Conservation (phyloP, 1,284 basidiomycete species). For the Ganoderma leucocontextum region DNA sequence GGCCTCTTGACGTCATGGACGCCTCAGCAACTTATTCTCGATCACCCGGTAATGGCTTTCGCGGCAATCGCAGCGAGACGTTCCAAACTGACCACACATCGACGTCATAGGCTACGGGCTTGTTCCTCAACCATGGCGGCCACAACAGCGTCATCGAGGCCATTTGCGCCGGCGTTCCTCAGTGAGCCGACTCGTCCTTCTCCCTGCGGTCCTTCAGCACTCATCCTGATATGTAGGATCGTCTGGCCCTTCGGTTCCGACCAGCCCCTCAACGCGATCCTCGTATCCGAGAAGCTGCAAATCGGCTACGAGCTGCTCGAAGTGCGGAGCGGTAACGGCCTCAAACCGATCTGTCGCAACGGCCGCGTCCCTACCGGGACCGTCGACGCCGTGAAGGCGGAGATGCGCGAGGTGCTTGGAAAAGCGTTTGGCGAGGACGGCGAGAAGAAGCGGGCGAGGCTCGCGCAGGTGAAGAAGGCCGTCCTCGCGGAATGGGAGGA, state of each 20-base stretch:
- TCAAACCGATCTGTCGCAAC: slow-evolving; percentile 33
- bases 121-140: slow-evolving; percentile 37
- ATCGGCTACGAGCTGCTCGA: slow-evolving; percentile 42
- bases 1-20: slow-evolving; percentile 31
- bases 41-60: slow-evolving; percentile 29
- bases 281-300: slow-evolving; percentile 20
- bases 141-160: slow-evolving; percentile 36
- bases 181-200: slow-evolving; percentile 18
- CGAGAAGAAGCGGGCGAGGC: slow-evolving; percentile 28
- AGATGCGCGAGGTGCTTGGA: slow-evolving; percentile 27
- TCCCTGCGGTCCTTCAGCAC: background rate
- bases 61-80: background rate
- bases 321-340: slow-evolving; percentile 35
- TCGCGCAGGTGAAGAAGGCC: slow-evolving; percentile 20
- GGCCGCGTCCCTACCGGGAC: slow-evolving; percentile 30
- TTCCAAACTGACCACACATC: background rate
- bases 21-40: slow-evolving; percentile 36
- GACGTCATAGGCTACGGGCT: slow-evolving; percentile 30
- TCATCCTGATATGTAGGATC: slow-evolving; percentile 13
- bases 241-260: slow-evolving; percentile 38
- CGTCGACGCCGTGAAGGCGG: slow-evolving; percentile 31
- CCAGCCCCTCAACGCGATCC: slow-evolving; percentile 36
- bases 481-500: slow-evolving; percentile 25
- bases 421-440: slow-evolving; percentile 36
- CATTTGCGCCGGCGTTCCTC: slow-evolving; percentile 31